Percentiles rank a stretch among this genome's conserved stretches.
Conservation (phyloP, 139 green algal species). For the Volvox africanus region DNA sequence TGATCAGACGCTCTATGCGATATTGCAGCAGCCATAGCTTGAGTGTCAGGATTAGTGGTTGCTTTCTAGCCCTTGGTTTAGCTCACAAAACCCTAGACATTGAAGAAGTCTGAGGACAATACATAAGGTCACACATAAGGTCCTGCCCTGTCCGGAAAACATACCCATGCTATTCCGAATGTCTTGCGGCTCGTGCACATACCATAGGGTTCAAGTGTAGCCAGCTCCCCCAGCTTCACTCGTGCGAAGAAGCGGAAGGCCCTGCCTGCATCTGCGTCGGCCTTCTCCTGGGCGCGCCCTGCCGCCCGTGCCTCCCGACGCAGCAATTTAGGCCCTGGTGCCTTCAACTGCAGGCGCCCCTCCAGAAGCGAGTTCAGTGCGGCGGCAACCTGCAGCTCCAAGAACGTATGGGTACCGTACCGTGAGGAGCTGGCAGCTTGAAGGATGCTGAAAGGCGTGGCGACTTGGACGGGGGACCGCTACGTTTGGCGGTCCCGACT, state of each 20-base stretch:
- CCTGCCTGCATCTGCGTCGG: neutral
- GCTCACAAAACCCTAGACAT: no score
- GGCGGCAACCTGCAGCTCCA: neutral
- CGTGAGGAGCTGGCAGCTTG: neutral
- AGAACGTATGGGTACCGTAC: neutral
- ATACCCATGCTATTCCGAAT: no score
- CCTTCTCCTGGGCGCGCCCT: neutral
- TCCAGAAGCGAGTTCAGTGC: constrained; percentile 16
- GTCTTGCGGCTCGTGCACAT: no score
- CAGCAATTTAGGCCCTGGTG: constrained; percentile 1
- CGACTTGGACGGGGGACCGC: neutral
- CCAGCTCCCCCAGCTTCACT: neutral
- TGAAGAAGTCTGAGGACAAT: no score
- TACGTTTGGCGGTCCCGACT: neutral
- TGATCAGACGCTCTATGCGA: neutral
- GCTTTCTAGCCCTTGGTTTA: no score
- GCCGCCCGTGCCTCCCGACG: constrained; percentile 16
- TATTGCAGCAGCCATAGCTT: neutral
- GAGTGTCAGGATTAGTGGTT: neutral
- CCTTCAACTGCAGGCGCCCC: constrained; percentile 20
- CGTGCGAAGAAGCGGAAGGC: constrained; percentile 37
- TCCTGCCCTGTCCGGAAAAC: no score
- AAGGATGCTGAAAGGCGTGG: neutral
- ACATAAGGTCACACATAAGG: no score
- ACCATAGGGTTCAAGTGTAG: constrained; percentile 20